These are phyloP conservation scores for Lentinula raphanica DNA, from an alignment of 768 basidiomycete genomes.

Conservation along the genomic window DNA sequence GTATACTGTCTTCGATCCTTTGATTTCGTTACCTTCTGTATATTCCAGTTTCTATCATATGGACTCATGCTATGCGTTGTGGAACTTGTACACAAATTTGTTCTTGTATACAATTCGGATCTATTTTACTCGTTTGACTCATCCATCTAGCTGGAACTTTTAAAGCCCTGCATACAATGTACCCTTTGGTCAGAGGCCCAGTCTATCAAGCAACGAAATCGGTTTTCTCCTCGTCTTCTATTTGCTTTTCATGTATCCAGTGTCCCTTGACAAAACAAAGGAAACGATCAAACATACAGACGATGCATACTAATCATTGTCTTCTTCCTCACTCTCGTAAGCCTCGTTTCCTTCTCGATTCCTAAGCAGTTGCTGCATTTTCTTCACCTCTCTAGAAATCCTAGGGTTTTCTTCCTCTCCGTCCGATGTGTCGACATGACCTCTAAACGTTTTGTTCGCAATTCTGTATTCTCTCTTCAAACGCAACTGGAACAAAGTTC, in stretches of 20 bases:
- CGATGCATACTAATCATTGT: slow-evolving; percentile 77
- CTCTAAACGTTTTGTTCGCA: slow-evolving; percentile 70
- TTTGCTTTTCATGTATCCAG: slow-evolving; percentile 27
- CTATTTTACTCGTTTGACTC: neutral
- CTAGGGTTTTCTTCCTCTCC: slow-evolving; percentile 59
- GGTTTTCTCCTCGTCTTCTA: slow-evolving; percentile 75
- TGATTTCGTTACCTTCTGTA: no score
- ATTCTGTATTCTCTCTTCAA: slow-evolving; percentile 75
- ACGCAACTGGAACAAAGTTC: slow-evolving; percentile 53
- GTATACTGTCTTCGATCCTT: neutral
- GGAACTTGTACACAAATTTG: neutral
- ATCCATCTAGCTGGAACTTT: no score
- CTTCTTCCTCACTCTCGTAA: slow-evolving; percentile 82
- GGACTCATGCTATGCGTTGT: neutral
- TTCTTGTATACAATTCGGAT: neutral
- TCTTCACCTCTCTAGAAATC: slow-evolving; percentile 66
- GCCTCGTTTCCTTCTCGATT: slow-evolving; percentile 77
- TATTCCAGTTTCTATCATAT: neutral
- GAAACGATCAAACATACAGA: slow-evolving; percentile 43
- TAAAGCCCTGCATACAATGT: no score
- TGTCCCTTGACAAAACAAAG: neutral
- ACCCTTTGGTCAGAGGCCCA: no score
- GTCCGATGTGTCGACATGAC: slow-evolving; percentile 67
- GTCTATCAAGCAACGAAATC: no score
- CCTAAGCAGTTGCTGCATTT: slow-evolving; percentile 81